phyloP scores from a whole-genome alignment of 306 rosid species.

The Senna siamea region DNA sequence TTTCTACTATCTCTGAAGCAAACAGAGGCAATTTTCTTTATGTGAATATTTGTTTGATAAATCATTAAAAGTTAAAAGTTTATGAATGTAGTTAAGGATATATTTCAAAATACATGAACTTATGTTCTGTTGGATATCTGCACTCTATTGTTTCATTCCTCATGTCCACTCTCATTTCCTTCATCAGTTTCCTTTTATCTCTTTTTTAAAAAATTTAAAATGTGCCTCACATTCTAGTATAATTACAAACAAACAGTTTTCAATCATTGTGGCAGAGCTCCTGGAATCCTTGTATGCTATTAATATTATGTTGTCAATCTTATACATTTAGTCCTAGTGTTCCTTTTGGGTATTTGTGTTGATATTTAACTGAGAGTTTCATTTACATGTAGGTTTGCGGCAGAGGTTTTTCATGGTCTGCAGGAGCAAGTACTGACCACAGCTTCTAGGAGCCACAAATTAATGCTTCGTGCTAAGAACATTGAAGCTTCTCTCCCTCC shows the following conservation, averaged over 20 bases:
- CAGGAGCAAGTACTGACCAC: conserved; percentile 91
- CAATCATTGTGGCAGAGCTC: neutral
- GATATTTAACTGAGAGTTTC: conserved; percentile 29
- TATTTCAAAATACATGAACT: conserved; percentile 19
- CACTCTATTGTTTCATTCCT: conserved; percentile 1
- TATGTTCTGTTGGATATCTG: conserved; percentile 19
- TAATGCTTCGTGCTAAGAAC: conserved; percentile 72
- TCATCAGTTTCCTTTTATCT: conserved; percentile 1
- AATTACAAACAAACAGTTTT: neutral
- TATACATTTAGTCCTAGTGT: conserved; percentile 12
- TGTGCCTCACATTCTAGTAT: conserved; percentile 1
- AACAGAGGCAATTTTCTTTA: neutral
- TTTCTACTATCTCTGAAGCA: neutral
- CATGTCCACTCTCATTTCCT: neutral
- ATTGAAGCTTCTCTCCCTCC: conserved; percentile 88
- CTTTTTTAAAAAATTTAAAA: neutral
- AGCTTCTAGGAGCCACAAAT: conserved; percentile 85
- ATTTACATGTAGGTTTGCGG: conserved; percentile 75
- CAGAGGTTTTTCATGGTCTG: conserved; percentile 95
- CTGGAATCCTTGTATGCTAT: conserved; percentile 30
- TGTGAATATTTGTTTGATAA: conserved; percentile 16
- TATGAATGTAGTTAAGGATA: neutral
- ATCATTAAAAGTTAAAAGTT: neutral
- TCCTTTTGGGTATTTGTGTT: conserved; percentile 32
- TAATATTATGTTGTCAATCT: conserved; percentile 1